Evolutionary conservation across 2,329 filamentous ascomycete genomes (phyloP).

Genomic region (Celoporthe dispersa): DNA sequence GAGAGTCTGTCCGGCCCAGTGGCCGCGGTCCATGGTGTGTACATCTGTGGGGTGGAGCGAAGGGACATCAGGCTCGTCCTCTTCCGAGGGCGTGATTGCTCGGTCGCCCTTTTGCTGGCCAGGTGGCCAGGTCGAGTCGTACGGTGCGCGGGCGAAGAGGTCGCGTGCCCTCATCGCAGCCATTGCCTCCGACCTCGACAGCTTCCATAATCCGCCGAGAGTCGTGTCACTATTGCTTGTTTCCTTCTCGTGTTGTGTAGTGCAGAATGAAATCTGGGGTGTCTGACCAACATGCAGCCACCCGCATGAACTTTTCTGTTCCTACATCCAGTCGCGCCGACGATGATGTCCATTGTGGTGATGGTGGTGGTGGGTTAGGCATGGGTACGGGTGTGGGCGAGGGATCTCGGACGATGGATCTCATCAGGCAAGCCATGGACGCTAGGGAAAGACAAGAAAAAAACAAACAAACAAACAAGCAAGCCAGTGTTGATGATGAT

Average conservation of each 20-base stretch:
- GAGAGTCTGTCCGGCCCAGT: not conserved
- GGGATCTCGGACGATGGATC: not conserved
- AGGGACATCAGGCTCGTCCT: not conserved
- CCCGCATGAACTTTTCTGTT: not conserved
- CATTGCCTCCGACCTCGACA: not conserved
- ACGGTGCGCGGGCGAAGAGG: not conserved
- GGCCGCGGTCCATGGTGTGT: not conserved
- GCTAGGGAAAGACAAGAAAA: not conserved
- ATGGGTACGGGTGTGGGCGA: not conserved
- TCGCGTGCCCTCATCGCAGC: not conserved
- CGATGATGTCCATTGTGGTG: not conserved
- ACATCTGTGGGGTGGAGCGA: not conserved
- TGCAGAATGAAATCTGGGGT: slow-evolving; percentile 1
- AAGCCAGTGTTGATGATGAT: not conserved
- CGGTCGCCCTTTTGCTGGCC: not conserved
- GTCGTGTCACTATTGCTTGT: not conserved
- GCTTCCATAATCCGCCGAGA: not conserved
- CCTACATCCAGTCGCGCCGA: not conserved
- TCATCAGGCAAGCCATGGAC: not conserved
- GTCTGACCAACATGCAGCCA: slow-evolving; percentile 5
- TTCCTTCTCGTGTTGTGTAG: not conserved
- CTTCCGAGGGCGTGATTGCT: too few species aligned
- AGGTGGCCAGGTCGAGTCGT: not conserved
- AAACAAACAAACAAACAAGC: not conserved
- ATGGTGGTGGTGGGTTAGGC: not conserved